A percentile compares a stretch with the other conserved stretches of the same genome.
Evolutionary conservation across 2,329 filamentous ascomycete genomes (phyloP).

Genomic region (Kalaharituber pfeilii): DNA sequence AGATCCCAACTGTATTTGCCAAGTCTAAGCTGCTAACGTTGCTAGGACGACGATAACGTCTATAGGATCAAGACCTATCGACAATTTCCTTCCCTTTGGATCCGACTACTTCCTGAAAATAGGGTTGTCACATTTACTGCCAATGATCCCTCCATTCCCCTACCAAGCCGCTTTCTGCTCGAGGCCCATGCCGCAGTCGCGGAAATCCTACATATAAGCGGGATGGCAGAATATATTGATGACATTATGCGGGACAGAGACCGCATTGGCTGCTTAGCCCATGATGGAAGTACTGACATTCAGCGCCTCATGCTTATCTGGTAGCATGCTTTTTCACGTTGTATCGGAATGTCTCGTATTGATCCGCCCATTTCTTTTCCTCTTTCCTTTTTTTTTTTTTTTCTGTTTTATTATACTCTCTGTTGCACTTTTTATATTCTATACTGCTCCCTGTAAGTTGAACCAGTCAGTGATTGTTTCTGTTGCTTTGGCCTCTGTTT

Average conservation of each 20-base stretch:
- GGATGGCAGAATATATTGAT: background rate
- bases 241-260: background rate
- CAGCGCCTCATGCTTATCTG: too few species aligned
- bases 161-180: background rate
- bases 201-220: too few species aligned
- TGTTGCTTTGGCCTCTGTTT: too few species aligned
- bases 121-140: conserved; percentile 1
- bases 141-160: background rate
- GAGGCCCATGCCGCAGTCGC: conserved; percentile 3
- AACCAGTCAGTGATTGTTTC: too few species aligned
- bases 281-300: conserved; percentile 1
- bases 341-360: too few species aligned
- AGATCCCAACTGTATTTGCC: background rate
- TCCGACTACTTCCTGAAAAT: background rate
- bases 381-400: too few species aligned
- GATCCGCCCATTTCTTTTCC: too few species aligned
- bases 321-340: too few species aligned
- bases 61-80: conserved; percentile 1
- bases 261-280: background rate
- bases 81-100: background rate
- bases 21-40: background rate
- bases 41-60: background rate
- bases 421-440: too few species aligned
- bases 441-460: too few species aligned
- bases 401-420: too few species aligned